Base-by-base conservation (phyloP, 805 yeast species). In the Saccharomycopsis guyanensis region DNA sequence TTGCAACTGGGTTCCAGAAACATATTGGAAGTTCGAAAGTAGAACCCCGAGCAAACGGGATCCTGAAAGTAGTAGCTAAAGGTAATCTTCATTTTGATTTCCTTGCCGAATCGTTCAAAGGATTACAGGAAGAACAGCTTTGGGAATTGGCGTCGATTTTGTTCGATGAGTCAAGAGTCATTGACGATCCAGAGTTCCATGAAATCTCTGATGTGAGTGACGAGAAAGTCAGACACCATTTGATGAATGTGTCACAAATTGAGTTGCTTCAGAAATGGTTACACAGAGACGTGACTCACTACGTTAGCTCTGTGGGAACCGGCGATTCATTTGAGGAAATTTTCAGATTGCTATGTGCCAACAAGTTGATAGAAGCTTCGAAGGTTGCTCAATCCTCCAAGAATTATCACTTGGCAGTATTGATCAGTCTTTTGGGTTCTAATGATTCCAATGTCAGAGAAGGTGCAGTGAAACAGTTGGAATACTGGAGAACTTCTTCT, bases 371-470 rank as follows among this genome's bases (percentile, higher is more conserved):
- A 6, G 68, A 68, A 23, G 97, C 97, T 1, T 68, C 80, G 4
- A 66, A 69, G 25, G 50, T 66, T 2, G 89, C 96, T 1, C 62
- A 79, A 1, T 64, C 71, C n/a, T 62, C 82, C 0, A 71, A 72
- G 6, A 84, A 85, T 56, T 63, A 73, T 3, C 95, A 89, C 59
- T 62, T 91, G 16, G 78, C 95, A 0, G 77, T 76, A 0, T 57
- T 86, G 23, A 61, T 91, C 10, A 72, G 96, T 0, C 64, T 84
- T 37, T 59, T 83, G 5, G 95, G 86, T 29, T 80, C 93, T 0
- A 81, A 82, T 54, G 84, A 81, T 53, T 70, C 70, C 1, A 68
- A 71, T 1, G 80, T 83, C 2, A 68, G 69, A 42, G 56, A 56
- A 0, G 66, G 77, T 43, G 89, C 96, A 0, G 53, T 58, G 4